These are phyloP conservation scores for Aspergillus oerlinghausenensis DNA, from an alignment of 2,329 filamentous ascomycete species.

Conservation along the genomic window DNA sequence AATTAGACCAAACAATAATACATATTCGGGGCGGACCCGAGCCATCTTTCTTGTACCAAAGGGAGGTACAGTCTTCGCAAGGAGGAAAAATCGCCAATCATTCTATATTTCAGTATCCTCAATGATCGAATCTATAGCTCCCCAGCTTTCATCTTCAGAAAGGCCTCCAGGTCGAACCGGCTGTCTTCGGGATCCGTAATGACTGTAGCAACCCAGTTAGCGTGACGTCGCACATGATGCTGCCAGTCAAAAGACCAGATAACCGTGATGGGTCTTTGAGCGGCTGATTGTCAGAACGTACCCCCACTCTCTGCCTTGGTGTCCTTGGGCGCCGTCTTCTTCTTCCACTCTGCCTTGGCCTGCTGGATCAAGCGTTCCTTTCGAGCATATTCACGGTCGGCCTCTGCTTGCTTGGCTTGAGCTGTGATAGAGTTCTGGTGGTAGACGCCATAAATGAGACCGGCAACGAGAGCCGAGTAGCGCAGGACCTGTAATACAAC, in stretches of 20 bases:
- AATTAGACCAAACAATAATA: slow-evolving; percentile 42
- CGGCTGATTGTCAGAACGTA: slow-evolving; percentile 24
- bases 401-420: slow-evolving; percentile 63
- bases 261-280: neutral
- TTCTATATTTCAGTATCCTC: slow-evolving; percentile 24
- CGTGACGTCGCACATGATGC: slow-evolving; percentile 11
- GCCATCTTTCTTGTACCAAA: slow-evolving; percentile 32
- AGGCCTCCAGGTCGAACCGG: slow-evolving; percentile 90
- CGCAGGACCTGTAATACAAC: slow-evolving; percentile 71
- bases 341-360: slow-evolving; percentile 86
- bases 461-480: slow-evolving; percentile 88
- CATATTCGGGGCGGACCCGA: slow-evolving; percentile 33
- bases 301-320: slow-evolving; percentile 32
- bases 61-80: slow-evolving; percentile 28
- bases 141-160: slow-evolving; percentile 60
- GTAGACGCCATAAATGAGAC: slow-evolving; percentile 91
- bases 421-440: slow-evolving; percentile 80
- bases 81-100: slow-evolving; percentile 26
- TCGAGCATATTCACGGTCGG: slow-evolving; percentile 79
- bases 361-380: slow-evolving; percentile 88
- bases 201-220: slow-evolving; percentile 44
- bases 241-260: slow-evolving; percentile 1
- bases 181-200: slow-evolving; percentile 75
- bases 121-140: slow-evolving; percentile 32
- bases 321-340: slow-evolving; percentile 60